Conservation (phyloP, 2,329 filamentous ascomycete species). For the Didymella lethalis region DNA sequence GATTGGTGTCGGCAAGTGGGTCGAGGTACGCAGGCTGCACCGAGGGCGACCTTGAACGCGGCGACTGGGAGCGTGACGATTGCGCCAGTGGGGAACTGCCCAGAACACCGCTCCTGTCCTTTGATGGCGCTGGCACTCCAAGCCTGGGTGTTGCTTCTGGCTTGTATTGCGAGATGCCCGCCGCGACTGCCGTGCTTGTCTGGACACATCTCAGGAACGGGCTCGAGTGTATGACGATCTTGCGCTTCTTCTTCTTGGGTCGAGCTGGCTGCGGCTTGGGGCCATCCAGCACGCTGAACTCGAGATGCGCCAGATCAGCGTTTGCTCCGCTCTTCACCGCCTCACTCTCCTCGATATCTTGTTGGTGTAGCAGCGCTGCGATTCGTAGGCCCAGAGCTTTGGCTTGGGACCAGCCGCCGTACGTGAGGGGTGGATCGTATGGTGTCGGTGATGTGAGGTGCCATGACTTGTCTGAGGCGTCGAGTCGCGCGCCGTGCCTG, state of each 20-base stretch:
- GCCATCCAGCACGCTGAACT: slow-evolving; percentile 33
- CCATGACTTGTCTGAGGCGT: slow-evolving; percentile 95
- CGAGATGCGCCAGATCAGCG: slow-evolving; percentile 32
- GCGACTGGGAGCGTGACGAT: slow-evolving; percentile 21
- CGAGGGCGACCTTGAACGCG: slow-evolving; percentile 27
- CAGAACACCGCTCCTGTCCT: slow-evolving; percentile 22
- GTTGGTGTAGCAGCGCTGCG: slow-evolving; percentile 69
- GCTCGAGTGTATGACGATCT: slow-evolving; percentile 89
- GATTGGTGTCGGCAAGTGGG: slow-evolving; percentile 49
- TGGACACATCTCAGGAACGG: slow-evolving; percentile 93
- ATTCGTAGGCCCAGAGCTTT: slow-evolving; percentile 84
- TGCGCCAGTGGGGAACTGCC: slow-evolving; percentile 26
- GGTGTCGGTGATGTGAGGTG: slow-evolving; percentile 90
- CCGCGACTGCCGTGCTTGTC: slow-evolving; percentile 85
- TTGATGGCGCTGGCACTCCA: slow-evolving; percentile 32
- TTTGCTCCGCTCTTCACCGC: slow-evolving; percentile 28
- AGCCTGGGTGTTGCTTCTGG: slow-evolving; percentile 41
- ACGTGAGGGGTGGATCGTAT: slow-evolving; percentile 94
- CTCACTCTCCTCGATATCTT: slow-evolving; percentile 57
- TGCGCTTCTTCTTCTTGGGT: slow-evolving; percentile 70
- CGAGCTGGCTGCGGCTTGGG: slow-evolving; percentile 31
- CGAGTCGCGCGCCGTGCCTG: slow-evolving; percentile 90
- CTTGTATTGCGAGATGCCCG: slow-evolving; percentile 77
- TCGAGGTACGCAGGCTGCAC: slow-evolving; percentile 38
- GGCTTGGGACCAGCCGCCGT: slow-evolving; percentile 90